Evolutionary conservation across 75 land plant genomes (phyloP).

Genomic region (Cupressus sempervirens): DNA sequence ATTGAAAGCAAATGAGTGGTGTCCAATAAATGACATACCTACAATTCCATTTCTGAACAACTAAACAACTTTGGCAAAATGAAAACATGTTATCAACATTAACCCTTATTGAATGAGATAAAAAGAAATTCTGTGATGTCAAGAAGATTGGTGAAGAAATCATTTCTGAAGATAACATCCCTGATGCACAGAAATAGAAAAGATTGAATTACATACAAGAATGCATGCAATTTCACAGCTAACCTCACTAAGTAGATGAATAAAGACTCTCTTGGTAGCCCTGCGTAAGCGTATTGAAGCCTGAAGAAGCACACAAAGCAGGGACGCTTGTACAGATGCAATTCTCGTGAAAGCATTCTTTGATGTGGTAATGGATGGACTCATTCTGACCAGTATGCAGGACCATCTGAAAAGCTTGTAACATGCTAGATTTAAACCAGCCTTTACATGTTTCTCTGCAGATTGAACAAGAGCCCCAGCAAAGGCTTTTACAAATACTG

Average conservation of each 20-base stretch:
- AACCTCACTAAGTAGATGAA: constrained; percentile 61
- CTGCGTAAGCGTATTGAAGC: constrained; percentile 48
- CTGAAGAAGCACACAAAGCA: constrained; percentile 52
- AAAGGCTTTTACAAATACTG: constrained; percentile 79
- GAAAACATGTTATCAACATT: background rate
- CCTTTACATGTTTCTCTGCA: constrained; percentile 64
- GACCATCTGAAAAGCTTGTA: constrained; percentile 89
- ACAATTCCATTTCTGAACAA: background rate
- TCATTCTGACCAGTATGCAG: constrained; percentile 65
- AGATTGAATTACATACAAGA: background rate
- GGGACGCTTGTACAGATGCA: constrained; percentile 55
- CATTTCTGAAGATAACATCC: background rate
- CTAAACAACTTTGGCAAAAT: background rate
- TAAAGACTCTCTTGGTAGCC: constrained; percentile 53
- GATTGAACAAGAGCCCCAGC: constrained; percentile 74
- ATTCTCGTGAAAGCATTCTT: constrained; percentile 71
- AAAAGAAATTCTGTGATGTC: background rate
- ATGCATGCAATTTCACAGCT: background rate
- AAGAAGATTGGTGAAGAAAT: background rate
- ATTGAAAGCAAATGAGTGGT: background rate
- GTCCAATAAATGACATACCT: background rate
- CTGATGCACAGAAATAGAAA: constrained; percentile 6
- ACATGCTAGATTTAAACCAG: constrained; percentile 37
- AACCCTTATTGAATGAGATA: background rate
- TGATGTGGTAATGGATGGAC: constrained; percentile 60